Conservation (phyloP, 73 alveolate species). For the Paramecium octaurelia region DNA sequence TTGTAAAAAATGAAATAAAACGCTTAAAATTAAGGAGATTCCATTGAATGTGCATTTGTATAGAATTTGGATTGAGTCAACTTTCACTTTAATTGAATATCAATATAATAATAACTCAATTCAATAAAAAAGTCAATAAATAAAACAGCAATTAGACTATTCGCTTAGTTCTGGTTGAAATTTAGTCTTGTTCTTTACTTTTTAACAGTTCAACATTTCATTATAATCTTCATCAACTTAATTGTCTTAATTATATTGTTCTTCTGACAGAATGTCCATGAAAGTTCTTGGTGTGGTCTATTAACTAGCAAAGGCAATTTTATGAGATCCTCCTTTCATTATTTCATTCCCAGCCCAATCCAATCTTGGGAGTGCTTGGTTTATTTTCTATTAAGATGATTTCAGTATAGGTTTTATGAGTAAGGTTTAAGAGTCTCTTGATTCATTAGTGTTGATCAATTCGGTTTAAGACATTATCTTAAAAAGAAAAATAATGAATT, state of each 20-base stretch:
- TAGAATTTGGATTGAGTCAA: background rate
- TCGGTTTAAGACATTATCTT: background rate
- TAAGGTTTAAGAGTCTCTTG: background rate
- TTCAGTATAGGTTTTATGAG: background rate
- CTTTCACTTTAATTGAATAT: background rate
- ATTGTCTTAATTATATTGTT: background rate
- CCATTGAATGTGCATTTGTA: background rate
- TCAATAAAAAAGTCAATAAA: background rate
- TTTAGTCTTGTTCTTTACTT: background rate
- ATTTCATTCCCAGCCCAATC: conserved; percentile 31
- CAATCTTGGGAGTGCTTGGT: background rate
- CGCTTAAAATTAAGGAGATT: background rate
- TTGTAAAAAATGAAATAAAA: background rate
- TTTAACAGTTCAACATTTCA: background rate
- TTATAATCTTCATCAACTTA: background rate
- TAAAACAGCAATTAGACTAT: background rate
- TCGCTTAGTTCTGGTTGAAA: background rate
- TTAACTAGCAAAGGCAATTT: background rate
- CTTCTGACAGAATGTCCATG: background rate
- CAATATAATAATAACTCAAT: background rate
- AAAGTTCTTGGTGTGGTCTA: background rate
- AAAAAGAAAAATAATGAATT: background rate
- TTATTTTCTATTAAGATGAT: background rate
- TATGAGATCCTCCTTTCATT: background rate
- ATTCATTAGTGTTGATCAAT: background rate